Evolutionary conservation across 805 yeast genomes (phyloP), one percentile per base, ranked within the genome.

Genomic region (Candida gorgasii): DNA sequence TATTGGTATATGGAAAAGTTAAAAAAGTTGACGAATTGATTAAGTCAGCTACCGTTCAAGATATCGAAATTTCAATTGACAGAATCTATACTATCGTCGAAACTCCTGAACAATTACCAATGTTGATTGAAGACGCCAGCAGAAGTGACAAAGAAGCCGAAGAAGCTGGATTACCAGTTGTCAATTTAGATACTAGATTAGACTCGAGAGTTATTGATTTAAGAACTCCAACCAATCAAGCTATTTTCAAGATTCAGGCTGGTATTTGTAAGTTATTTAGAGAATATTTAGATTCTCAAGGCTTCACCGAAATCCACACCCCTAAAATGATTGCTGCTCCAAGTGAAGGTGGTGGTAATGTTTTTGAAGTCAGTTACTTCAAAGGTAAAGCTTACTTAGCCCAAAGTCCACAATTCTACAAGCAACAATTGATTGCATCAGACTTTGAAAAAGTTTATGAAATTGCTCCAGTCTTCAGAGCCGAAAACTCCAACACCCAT

Each of bases 401-500:
- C 13, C 99, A 93, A 75, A 88, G 97, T 30, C 99, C 99, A 38
- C 99, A 93, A 75, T 79, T 93, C 54, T 88, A 93, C 76, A 93
- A 93, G 75, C 98, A 93, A 74, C 96, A 92, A 78, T 80, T 92
- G 65, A 93, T 93, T 69, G 96, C 97, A 36, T 95, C 96, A 46
- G 99, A 93, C 73, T 93, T 92, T 58, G 99, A 93, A 75, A 82
- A 80, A 58, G 99, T 93, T 37, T 93, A 81, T 63, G 99, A 93
- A 73, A 78, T 93, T 59, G 98, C 93, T 1, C 98, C 99, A 27
- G 98, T 93, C 33, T 93, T 93, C 80, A 82, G 99, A 72, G 99
- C 99, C 44, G 99, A 93, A 69, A 92, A 93, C 77, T 92, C 98
- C 48, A 90, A 93, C 75, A 92, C 99, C 15, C 98, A 93, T 69